Evolutionary conservation across 768 basidiomycete genomes (phyloP).

Genomic region (Atractiella rhizophila): DNA sequence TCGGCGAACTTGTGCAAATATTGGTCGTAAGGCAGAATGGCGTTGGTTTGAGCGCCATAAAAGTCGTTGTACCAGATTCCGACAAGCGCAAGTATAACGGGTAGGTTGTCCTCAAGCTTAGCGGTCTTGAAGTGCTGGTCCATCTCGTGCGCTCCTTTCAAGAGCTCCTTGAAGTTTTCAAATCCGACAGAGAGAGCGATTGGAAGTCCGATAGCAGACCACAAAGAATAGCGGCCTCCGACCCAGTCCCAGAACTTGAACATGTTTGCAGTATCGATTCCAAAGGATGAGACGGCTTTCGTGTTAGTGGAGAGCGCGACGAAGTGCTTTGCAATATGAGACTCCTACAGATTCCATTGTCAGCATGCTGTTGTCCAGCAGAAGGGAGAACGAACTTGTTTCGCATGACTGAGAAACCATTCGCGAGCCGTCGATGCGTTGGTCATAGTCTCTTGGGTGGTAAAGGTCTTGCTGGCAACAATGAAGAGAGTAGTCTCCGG

Average conservation of each 20-base stretch:
- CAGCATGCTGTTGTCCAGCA: not conserved
- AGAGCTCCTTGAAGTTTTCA: conserved; percentile 70
- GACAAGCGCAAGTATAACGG: conserved; percentile 62
- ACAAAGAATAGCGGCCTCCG: conserved; percentile 88
- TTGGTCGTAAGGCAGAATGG: conserved; percentile 88
- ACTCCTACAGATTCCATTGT: conserved; percentile 25
- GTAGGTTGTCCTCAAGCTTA: conserved; percentile 66
- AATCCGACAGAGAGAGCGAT: conserved; percentile 83
- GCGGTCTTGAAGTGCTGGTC: conserved; percentile 87
- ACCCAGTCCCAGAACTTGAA: conserved; percentile 99
- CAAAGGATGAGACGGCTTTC: conserved; percentile 71
- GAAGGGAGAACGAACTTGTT: conserved; percentile 29
- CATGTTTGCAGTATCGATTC: conserved; percentile 79
- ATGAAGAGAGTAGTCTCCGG: conserved; percentile 89
- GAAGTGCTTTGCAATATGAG: conserved; percentile 94
- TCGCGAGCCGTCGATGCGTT: conserved; percentile 80
- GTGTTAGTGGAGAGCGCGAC: conserved; percentile 95
- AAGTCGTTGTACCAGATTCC: conserved; percentile 99
- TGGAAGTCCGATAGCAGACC: conserved; percentile 91
- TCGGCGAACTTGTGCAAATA: conserved; percentile 98
- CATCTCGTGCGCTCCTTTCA: conserved; percentile 87
- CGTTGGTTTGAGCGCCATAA: conserved; percentile 86
- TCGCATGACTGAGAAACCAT: conserved; percentile 72
- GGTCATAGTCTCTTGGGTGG: conserved; percentile 98
- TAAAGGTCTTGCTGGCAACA: conserved; percentile 97